Conservation (phyloP, 2,329 filamentous ascomycete species). For the Delphinella strobiligena region DNA sequence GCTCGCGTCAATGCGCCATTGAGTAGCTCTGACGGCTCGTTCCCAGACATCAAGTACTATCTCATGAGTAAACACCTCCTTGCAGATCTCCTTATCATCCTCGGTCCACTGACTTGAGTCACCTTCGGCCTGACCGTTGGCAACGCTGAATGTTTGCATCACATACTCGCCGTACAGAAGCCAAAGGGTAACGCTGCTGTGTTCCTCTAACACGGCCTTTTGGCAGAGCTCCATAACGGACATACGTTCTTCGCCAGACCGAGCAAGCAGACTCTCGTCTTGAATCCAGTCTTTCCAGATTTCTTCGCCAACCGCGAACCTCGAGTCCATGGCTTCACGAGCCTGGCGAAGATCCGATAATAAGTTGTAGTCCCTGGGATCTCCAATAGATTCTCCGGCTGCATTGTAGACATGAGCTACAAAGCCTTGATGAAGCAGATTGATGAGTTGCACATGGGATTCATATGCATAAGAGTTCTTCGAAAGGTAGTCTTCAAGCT, state of each 20-base stretch:
- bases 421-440: slow-evolving; percentile 36
- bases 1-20: slow-evolving; percentile 65
- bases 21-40: slow-evolving; percentile 58
- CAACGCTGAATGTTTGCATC: slow-evolving; percentile 55
- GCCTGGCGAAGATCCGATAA: slow-evolving; percentile 35
- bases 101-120: slow-evolving; percentile 37
- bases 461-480: slow-evolving; percentile 39
- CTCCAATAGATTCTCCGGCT: slow-evolving; percentile 9
- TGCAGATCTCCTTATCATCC: slow-evolving; percentile 57
- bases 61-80: slow-evolving; percentile 60
- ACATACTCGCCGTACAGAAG: slow-evolving; percentile 68
- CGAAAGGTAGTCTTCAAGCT: slow-evolving; percentile 29
- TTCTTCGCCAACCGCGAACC: slow-evolving; percentile 62
- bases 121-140: slow-evolving; percentile 43
- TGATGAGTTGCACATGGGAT: slow-evolving; percentile 35
- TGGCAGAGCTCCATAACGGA: slow-evolving; percentile 61
- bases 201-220: slow-evolving; percentile 57
- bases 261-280: slow-evolving; percentile 52
- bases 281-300: slow-evolving; percentile 67
- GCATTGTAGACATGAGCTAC: slow-evolving; percentile 25
- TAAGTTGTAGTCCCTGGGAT: slow-evolving; percentile 31
- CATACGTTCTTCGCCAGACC: slow-evolving; percentile 54
- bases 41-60: slow-evolving; percentile 57
- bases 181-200: slow-evolving; percentile 64
- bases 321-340: slow-evolving; percentile 47